Evolutionary conservation across 2,329 filamentous ascomycete genomes (phyloP), one percentile per base, ranked within the genome.

Genomic region (Corinectria fuckeliana): DNA sequence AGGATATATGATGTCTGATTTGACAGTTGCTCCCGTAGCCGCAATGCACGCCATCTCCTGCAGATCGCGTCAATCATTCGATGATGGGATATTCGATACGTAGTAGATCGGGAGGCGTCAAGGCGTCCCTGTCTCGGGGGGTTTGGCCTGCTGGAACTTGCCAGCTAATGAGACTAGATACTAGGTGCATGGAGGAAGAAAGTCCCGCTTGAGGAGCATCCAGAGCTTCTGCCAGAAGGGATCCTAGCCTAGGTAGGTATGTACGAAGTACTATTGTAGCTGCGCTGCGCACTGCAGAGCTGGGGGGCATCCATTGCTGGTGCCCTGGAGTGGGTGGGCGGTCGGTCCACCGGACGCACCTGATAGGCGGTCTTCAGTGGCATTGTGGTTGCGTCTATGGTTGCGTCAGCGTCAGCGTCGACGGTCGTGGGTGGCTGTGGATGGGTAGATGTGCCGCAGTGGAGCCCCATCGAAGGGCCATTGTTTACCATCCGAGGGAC

Each of bases 401-500:
- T 34, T 32, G n/a, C n/a, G n/a, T n/a, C n/a, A n/a, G n/a, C n/a
- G n/a, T n/a, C 32, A 14, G 20, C 45, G 51, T 9, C 25, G 34
- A 32, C 36, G 16, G 51, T 45, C 34, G 34, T 41, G 36, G 32
- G 51, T 45, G 54, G 21, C 28, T 44, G 50, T 55, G 28, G 50
- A 25, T 57, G 55, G 51, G 45, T 50, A 52, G 57, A 45, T n/a
- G 57, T 60, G 47, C 57, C 45, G 58, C 42, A 21, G 58, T 61
- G 55, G 60, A 41, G 48, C 47, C 38, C 34, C 21, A 32, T 36
- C 50, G 44, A 36, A 21, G 10, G 16, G 38, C 36, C 50, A 59
- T 70, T 70, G 68, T 70, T 70, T 70, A 70, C 68, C 49, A 42
- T 61, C 56, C 61, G 59, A 66, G 55, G 51, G 49, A 36, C 45